Evolutionary conservation across 345 rosid genomes (phyloP).

Genomic region (Jatropha curcas): DNA sequence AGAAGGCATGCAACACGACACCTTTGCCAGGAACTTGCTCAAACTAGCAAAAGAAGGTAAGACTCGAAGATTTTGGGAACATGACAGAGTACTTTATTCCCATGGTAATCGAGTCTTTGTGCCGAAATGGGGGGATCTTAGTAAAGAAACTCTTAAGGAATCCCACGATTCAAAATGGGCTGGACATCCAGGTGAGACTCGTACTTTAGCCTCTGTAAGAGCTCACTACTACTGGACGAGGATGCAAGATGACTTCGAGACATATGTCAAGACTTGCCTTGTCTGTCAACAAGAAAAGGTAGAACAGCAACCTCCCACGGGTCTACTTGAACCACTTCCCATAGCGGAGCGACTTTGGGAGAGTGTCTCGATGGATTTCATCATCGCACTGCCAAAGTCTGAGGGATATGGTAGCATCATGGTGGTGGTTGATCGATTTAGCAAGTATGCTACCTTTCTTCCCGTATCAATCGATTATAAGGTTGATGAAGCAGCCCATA

Average conservation of each 20-base stretch:
- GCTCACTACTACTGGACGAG: neutral
- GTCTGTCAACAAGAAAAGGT: too few species aligned
- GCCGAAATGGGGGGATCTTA: neutral
- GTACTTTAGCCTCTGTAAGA: neutral
- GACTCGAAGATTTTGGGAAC: too few species aligned
- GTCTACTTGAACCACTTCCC: too few species aligned
- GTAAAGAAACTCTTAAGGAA: too few species aligned
- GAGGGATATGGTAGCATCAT: neutral
- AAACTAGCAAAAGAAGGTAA: too few species aligned
- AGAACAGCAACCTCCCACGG: too few species aligned
- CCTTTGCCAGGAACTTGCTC: too few species aligned
- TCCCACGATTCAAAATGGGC: neutral
- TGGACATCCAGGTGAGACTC: neutral
- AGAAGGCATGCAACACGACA: too few species aligned
- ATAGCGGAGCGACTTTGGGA: neutral
- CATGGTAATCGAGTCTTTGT: neutral
- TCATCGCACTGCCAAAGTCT: neutral
- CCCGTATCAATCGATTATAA: neutral
- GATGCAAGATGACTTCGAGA: neutral
- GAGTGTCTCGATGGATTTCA: neutral
- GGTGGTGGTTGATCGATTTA: neutral
- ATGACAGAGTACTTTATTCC: neutral
- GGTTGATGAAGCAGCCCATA: neutral
- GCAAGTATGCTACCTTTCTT: neutral
- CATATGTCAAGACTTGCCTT: neutral